Conservation (phyloP, 2,329 filamentous ascomycete species). For the Phialocephala subalpina region DNA sequence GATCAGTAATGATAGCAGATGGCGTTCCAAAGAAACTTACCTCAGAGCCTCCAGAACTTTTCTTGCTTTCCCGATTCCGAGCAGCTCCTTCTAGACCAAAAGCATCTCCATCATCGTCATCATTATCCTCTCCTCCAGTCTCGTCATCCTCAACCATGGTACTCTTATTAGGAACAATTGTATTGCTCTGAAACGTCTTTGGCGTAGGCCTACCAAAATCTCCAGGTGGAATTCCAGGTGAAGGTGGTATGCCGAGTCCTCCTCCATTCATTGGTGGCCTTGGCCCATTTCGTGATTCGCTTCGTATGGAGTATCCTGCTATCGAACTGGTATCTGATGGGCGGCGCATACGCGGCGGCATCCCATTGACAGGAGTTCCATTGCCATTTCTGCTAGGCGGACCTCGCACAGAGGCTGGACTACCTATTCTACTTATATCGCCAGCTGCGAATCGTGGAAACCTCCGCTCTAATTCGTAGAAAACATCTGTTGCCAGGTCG, state of each 20-base stretch:
- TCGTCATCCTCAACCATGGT: slow-evolving; percentile 97
- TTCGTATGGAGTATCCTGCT: slow-evolving; percentile 48
- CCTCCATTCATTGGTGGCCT: slow-evolving; percentile 51
- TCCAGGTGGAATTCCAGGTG: slow-evolving; percentile 64
- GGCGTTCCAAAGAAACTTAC: slow-evolving; percentile 38
- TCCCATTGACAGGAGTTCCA: slow-evolving; percentile 66
- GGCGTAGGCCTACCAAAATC: slow-evolving; percentile 80
- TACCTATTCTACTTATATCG: slow-evolving; percentile 74
- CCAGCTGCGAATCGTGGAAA: slow-evolving; percentile 81
- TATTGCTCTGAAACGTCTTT: slow-evolving; percentile 94
- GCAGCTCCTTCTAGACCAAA: slow-evolving; percentile 63
- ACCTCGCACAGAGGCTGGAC: slow-evolving; percentile 71
- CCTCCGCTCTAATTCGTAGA: slow-evolving; percentile 89
- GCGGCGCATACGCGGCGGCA: slow-evolving; percentile 52
- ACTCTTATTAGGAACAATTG: slow-evolving; percentile 96
- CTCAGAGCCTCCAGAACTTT: slow-evolving; percentile 49
- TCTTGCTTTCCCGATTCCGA: slow-evolving; percentile 47
- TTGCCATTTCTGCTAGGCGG: slow-evolving; percentile 63
- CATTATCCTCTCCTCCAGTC: slow-evolving; percentile 70
- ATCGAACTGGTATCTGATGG: slow-evolving; percentile 67
- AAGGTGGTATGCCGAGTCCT: slow-evolving; percentile 62
- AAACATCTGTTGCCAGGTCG: slow-evolving; percentile 94
- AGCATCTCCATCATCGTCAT: slow-evolving; percentile 80
- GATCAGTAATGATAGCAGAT: slow-evolving; percentile 29
- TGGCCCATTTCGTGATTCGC: slow-evolving; percentile 45